A percentile compares a stretch with the other conserved stretches of the same genome.
phyloP scores from a whole-genome alignment of 1,284 basidiomycete species.

The Cryptococcus wingfieldii region DNA sequence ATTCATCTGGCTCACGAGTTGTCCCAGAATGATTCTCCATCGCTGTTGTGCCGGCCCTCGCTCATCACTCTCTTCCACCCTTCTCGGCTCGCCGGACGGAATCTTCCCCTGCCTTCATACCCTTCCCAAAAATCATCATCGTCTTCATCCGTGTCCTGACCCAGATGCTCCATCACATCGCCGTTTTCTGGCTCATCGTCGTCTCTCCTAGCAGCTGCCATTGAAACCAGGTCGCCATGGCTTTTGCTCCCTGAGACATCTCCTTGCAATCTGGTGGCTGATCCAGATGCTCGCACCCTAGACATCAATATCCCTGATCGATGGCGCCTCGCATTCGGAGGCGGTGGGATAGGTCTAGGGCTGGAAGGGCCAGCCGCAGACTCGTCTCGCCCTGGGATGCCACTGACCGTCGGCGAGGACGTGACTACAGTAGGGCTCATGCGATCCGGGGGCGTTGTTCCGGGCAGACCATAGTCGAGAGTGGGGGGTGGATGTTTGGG shows the following conservation, averaged over 20 bases:
- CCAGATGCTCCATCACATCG: constrained; percentile 2
- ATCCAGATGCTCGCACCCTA: constrained; percentile 29
- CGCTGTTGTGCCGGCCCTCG: constrained; percentile 26
- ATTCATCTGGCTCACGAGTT: constrained; percentile 34
- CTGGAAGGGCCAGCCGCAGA: constrained; percentile 16
- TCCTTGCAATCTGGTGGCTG: constrained; percentile 9
- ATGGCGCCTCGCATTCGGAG: constrained; percentile 40
- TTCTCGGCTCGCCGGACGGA: constrained; percentile 5
- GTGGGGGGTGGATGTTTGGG: neutral
- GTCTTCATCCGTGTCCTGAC: constrained; percentile 7
- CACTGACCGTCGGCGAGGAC: neutral
- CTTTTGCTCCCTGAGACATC: constrained; percentile 30
- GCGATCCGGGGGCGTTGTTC: too few relatives aligned
- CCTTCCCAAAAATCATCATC: neutral
- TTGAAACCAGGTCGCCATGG: constrained; percentile 31
- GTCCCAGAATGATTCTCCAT: constrained; percentile 30
- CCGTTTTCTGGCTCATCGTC: constrained; percentile 11
- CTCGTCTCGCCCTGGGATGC: neutral
- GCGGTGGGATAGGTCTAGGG: constrained; percentile 32
- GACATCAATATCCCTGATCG: constrained; percentile 36
- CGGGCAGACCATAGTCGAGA: too few relatives aligned
- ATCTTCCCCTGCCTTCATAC: constrained; percentile 4
- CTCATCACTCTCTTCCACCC: constrained; percentile 26
- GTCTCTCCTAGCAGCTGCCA: constrained; percentile 7
- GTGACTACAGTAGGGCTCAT: too few relatives aligned